Conservation (phyloP, 441 rosid genomes). For the Eugenia klotzschiana region DNA sequence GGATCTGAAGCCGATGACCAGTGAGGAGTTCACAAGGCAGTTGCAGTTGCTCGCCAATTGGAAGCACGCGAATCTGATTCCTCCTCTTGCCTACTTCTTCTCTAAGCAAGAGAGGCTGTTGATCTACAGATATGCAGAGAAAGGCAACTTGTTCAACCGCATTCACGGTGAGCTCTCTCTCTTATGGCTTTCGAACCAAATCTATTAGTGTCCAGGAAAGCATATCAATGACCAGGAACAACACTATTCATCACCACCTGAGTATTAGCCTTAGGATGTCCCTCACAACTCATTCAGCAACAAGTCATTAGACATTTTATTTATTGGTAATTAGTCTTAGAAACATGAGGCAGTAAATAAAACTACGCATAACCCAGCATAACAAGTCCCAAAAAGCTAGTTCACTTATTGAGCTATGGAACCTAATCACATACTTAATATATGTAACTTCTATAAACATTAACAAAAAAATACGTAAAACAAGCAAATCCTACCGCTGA, state of each 20-base stretch:
- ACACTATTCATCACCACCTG: not conserved
- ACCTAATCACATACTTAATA: not conserved
- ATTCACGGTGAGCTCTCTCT: constrained; percentile 28
- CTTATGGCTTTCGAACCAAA: not conserved
- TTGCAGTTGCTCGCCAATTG: constrained; percentile 10
- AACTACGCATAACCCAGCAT: not conserved
- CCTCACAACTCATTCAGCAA: no score
- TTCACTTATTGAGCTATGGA: not conserved
- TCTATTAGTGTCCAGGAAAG: not conserved
- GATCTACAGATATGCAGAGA: constrained; percentile 21
- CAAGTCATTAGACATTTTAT: not conserved
- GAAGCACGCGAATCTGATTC: constrained; percentile 39
- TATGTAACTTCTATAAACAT: not conserved
- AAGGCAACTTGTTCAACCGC: constrained; percentile 35
- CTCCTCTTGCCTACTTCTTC: constrained; percentile 33
- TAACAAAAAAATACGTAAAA: not conserved
- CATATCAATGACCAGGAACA: not conserved
- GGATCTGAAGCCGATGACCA: constrained; percentile 32
- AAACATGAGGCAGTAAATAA: not conserved
- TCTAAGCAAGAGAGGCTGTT: constrained; percentile 38
- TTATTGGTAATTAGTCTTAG: not conserved
- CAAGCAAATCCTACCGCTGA: not conserved
- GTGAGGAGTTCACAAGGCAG: constrained; percentile 24
- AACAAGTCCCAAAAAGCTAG: not conserved
- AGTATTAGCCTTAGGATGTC: not conserved